Percentiles rank a stretch among this genome's conserved stretches.
phyloP scores from a whole-genome alignment of 495 filamentous ascomycete genomes.

The Penicillium coffeae region DNA sequence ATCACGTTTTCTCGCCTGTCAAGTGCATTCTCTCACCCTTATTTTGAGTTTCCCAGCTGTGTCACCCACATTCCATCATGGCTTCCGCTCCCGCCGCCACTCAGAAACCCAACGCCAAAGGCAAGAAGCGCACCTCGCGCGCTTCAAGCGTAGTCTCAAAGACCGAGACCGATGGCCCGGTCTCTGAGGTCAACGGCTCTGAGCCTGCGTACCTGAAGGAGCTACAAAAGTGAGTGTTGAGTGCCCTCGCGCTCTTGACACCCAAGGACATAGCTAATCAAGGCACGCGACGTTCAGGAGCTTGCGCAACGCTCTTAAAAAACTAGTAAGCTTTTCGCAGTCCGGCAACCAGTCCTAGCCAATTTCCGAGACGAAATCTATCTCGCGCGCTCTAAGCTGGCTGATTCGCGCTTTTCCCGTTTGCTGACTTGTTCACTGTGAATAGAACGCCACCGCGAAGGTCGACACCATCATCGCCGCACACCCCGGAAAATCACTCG shows the following conservation, averaged over 20 bases:
- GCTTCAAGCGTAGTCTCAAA: conserved; percentile 27
- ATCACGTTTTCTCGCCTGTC: background rate
- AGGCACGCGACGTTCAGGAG: conserved; percentile 46
- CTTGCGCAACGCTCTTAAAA: conserved; percentile 83
- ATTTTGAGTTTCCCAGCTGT: conserved; percentile 16
- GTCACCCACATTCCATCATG: conserved; percentile 38
- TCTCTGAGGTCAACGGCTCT: conserved; percentile 51
- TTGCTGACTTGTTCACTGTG: conserved; percentile 8
- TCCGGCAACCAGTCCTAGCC: no score
- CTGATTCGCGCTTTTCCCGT: background rate
- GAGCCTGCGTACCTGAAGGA: conserved; percentile 80
- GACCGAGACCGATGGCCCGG: conserved; percentile 30
- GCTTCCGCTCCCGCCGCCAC: conserved; percentile 33
- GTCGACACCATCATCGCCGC: conserved; percentile 74
- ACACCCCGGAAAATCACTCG: conserved; percentile 70
- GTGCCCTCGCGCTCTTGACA: background rate
- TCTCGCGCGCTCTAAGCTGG: no score
- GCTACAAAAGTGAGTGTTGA: conserved; percentile 68
- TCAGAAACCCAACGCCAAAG: conserved; percentile 41
- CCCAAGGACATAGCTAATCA: conserved; percentile 8
- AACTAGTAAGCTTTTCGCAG: conserved; percentile 75
- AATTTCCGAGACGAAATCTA: no score
- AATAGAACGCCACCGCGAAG: conserved; percentile 70
- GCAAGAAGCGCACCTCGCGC: conserved; percentile 22
- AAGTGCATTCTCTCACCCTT: background rate